These are phyloP conservation scores for Fomitopsis palustris DNA, from an alignment of 1,284 basidiomycete species.

Conservation along the genomic window DNA sequence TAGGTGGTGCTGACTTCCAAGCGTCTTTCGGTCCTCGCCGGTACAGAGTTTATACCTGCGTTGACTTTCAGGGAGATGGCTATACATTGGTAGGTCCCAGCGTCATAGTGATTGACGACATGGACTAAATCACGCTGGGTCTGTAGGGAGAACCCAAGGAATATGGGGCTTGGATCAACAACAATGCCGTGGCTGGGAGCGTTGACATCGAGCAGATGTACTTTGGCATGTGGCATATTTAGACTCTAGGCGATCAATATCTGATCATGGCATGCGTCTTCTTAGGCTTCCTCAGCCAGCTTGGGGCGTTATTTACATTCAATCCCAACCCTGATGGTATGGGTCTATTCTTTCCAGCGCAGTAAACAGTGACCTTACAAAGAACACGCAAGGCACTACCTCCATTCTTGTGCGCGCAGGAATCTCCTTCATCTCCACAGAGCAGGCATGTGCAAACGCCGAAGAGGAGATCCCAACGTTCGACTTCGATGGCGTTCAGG, in stretches of 20 bases:
- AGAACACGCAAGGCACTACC: conserved; percentile 24
- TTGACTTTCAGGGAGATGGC: conserved; percentile 56
- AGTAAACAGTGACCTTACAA: neutral
- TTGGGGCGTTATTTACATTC: conserved; percentile 53
- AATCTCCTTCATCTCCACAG: conserved; percentile 56
- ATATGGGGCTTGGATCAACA: conserved; percentile 52
- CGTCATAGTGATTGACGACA: neutral
- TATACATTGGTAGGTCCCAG: conserved; percentile 33
- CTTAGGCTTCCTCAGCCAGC: conserved; percentile 34
- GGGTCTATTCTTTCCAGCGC: neutral
- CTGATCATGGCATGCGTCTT: neutral
- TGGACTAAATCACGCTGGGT: neutral
- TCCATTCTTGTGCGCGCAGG: conserved; percentile 52
- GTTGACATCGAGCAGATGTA: conserved; percentile 47
- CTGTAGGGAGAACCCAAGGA: conserved; percentile 35
- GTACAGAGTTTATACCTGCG: conserved; percentile 57
- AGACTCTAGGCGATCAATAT: too few relatives aligned
- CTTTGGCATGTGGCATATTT: conserved; percentile 35
- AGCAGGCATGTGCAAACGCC: conserved; percentile 57
- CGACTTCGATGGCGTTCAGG: conserved; percentile 46
- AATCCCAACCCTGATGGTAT: conserved; percentile 30
- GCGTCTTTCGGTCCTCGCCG: conserved; percentile 53
- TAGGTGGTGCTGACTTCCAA: conserved; percentile 37
- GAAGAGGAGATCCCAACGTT: conserved; percentile 59
- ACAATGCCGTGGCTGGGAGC: conserved; percentile 45